A percentile compares a stretch with the other conserved stretches of the same genome.
Conservation (phyloP, 1,284 basidiomycete species). For the Tilletia setariae region DNA sequence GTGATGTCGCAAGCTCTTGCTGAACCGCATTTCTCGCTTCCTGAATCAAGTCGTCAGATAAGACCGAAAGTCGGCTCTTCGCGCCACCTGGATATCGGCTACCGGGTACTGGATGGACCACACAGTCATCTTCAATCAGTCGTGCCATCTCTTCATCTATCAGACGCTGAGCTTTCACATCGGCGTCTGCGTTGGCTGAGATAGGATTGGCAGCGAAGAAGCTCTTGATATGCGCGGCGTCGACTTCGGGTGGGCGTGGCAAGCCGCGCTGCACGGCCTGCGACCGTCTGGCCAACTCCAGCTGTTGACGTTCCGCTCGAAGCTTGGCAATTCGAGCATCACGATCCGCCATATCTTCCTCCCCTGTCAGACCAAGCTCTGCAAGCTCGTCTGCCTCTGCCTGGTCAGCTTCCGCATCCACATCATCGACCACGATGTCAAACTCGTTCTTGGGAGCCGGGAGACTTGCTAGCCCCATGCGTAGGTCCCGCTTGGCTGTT, state of each 20-base stretch:
- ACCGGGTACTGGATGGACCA: slow-evolving; percentile 83
- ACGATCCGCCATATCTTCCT: slow-evolving; percentile 78
- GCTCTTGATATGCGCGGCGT: slow-evolving; percentile 66
- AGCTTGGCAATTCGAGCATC: slow-evolving; percentile 72
- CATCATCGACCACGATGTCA: slow-evolving; percentile 85
- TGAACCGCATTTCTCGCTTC: slow-evolving; percentile 73
- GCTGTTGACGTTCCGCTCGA: slow-evolving; percentile 70
- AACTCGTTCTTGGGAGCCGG: slow-evolving; percentile 97
- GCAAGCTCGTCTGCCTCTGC: slow-evolving; percentile 21
- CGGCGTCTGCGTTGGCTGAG: slow-evolving; percentile 41
- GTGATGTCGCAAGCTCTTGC: slow-evolving; percentile 70
- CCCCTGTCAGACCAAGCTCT: slow-evolving; percentile 13
- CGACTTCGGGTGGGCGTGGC: slow-evolving; percentile 80
- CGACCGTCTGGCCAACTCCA: slow-evolving; percentile 72
- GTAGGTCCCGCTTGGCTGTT: slow-evolving; percentile 60
- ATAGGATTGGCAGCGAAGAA: slow-evolving; percentile 45
- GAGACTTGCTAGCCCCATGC: slow-evolving; percentile 75
- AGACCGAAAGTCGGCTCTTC: slow-evolving; percentile 69
- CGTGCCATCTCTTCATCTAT: slow-evolving; percentile 76
- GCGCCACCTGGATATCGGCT: slow-evolving; percentile 72
- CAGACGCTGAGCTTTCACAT: slow-evolving; percentile 63
- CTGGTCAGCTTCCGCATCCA: slow-evolving; percentile 59
- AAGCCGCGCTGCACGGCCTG: slow-evolving; percentile 76
- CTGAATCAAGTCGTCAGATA: slow-evolving; percentile 73
- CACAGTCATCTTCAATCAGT: slow-evolving; percentile 82